Evolutionary conservation across 1,139 yeast genomes (phyloP).

Genomic region (Yamadazyma mexicana): DNA sequence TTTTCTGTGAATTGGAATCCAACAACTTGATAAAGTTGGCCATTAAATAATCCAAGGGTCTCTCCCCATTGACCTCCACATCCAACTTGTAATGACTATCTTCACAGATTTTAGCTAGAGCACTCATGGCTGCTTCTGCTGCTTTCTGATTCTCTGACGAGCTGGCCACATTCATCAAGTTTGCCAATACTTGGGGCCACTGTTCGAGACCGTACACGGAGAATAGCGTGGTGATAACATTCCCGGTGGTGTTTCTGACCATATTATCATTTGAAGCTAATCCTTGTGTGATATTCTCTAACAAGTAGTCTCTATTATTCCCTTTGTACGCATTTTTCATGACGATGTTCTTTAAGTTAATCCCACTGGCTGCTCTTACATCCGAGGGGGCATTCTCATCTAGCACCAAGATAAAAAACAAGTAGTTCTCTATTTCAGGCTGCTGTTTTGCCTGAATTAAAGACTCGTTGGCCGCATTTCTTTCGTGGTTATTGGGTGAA

Average conservation of each 20-base stretch:
- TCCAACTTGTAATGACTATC: conserved; percentile 66
- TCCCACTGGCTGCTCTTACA: conserved; percentile 86
- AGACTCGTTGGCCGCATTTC: conserved; percentile 66
- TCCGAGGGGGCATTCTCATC: conserved; percentile 49
- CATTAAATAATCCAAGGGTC: conserved; percentile 69
- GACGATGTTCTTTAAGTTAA: conserved; percentile 75
- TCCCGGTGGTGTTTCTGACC: conserved; percentile 87
- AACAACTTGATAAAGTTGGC: conserved; percentile 58
- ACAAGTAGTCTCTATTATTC: conserved; percentile 49
- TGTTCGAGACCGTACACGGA: conserved; percentile 65
- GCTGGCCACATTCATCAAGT: conserved; percentile 57
- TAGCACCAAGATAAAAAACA: conserved; percentile 65
- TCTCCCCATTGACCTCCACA: conserved; percentile 60
- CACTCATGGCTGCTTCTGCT: conserved; percentile 74
- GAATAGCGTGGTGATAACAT: conserved; percentile 81
- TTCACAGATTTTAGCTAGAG: conserved; percentile 85
- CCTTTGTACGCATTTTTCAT: conserved; percentile 29
- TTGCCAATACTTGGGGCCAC: conserved; percentile 78
- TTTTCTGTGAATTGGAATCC: conserved; percentile 33
- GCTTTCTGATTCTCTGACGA: conserved; percentile 25
- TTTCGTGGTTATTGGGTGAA: conserved; percentile 52
- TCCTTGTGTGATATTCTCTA: conserved; percentile 68
- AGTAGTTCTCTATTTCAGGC: conserved; percentile 77
- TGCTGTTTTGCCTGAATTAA: conserved; percentile 65
- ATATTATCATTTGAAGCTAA: conserved; percentile 57